Evolutionary conservation across 2,329 filamentous ascomycete genomes (phyloP), one percentile per base, ranked within the genome.

Genomic region (Aspergillus nomiae): DNA sequence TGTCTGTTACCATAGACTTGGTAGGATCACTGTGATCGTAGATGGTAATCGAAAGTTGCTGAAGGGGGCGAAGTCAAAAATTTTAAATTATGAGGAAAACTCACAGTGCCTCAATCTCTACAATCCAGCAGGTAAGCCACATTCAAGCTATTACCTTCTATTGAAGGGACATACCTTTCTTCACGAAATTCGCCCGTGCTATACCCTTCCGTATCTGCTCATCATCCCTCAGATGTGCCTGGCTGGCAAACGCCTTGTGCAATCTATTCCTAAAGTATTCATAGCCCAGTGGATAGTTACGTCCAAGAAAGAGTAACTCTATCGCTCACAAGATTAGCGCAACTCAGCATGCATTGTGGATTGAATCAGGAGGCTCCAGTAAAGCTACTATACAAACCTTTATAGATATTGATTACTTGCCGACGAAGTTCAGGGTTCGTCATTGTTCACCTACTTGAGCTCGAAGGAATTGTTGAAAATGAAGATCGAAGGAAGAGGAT

Each of bases 61-160:
- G 38, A 24, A 26, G 12, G n/a, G 45, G 11, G 11, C 24, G n/a
- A 46, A 24, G 43, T 5, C 43, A 46, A 3, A 9, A 24, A 28
- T 16, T 19, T 50, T 14, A 41, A 16, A n/a, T 16, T 51, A 48
- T 34, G 12, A 14, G 4, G 45, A 26, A 51, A 38, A 63, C 92
- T 87, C 84, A 97, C 92, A 98, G 76, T 21, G 93, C 90, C 80
- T 97, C 94, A 64, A 98, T 92, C 77, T 97, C 94, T 95, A 63
- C 21, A 48, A 14, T 28, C 21, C n/a, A 48, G 14, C n/a, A 14
- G 16, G 55, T 59, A 43, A 68, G 45, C 9, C 19, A 32, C 16
- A 51, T 10, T 32, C 28, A 51, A 51, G 4, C 10, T 26, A 19
- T 32, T 9, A 24, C 14, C 16, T 26, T 34, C 28, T 21, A 10